Evolutionary conservation across 2,329 filamentous ascomycete genomes (phyloP).

Genomic region (Ophiostoma sp.): DNA sequence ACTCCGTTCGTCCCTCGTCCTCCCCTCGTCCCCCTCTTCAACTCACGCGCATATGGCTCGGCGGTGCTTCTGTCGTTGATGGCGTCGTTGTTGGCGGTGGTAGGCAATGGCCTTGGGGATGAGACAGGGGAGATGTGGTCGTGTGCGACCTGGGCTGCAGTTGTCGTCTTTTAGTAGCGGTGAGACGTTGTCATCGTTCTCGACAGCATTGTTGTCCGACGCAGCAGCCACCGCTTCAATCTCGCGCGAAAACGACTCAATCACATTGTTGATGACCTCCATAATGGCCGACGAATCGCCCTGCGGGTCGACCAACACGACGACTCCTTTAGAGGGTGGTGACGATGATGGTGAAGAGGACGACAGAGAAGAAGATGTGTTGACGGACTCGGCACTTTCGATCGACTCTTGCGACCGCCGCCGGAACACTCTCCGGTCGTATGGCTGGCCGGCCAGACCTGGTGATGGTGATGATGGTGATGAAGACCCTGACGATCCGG

Average conservation of each 20-base stretch:
- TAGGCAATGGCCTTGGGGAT: slow-evolving; percentile 32
- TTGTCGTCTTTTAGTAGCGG: slow-evolving; percentile 11
- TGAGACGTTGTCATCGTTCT: neutral
- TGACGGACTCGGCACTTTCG: slow-evolving; percentile 18
- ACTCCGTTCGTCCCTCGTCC: neutral
- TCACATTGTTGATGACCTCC: slow-evolving; percentile 31
- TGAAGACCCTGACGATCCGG: neutral
- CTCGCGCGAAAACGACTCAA: slow-evolving; percentile 33
- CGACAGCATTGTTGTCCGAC: neutral
- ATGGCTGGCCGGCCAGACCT: neutral
- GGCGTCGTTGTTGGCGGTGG: slow-evolving; percentile 21
- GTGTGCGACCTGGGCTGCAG: neutral
- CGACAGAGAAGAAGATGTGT: neutral
- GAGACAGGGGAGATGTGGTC: slow-evolving; percentile 28
- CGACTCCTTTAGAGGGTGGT: slow-evolving; percentile 30
- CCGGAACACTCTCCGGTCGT: slow-evolving; percentile 22
- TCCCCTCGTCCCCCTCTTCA: no score
- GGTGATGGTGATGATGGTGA: neutral
- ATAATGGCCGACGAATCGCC: slow-evolving; percentile 30
- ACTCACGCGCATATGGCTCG: slow-evolving; percentile 24
- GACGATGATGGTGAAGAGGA: neutral
- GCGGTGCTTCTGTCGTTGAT: slow-evolving; percentile 11
- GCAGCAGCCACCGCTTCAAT: slow-evolving; percentile 26
- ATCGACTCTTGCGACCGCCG: slow-evolving; percentile 26
- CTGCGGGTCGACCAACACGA: slow-evolving; percentile 38